Percentiles rank a stretch among this genome's conserved stretches.
These are phyloP conservation scores for Colletotrichum noveboracense DNA, from an alignment of 2,329 filamentous ascomycete genomes.

Conservation along the genomic window DNA sequence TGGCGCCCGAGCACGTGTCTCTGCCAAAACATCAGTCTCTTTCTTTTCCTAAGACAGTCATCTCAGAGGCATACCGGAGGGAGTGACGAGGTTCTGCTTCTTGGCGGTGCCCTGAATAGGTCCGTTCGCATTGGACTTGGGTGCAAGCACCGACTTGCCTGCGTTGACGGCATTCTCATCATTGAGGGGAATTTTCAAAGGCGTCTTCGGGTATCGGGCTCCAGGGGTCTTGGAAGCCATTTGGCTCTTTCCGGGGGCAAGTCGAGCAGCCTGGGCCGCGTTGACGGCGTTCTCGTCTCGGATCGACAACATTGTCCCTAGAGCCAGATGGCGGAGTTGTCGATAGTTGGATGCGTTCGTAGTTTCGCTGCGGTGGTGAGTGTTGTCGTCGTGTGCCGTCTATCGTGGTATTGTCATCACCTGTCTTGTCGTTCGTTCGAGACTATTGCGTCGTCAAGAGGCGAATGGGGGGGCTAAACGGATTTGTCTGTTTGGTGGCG, in stretches of 20 bases:
- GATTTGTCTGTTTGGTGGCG: conserved; percentile 13
- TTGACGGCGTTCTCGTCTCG: conserved; percentile 25
- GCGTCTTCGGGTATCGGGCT: conserved; percentile 79
- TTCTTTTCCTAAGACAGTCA: conserved; percentile 12
- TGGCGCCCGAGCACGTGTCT: conserved; percentile 75
- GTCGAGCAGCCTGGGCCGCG: conserved; percentile 22
- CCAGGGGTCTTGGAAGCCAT: conserved; percentile 80
- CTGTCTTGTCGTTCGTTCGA: background rate
- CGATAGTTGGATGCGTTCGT: background rate
- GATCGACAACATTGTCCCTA: conserved; percentile 20
- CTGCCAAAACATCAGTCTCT: conserved; percentile 37
- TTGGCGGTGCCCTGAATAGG: conserved; percentile 25
- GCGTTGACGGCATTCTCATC: conserved; percentile 80
- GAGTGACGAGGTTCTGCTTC: conserved; percentile 23
- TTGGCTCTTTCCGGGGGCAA: conserved; percentile 27
- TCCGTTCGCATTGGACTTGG: conserved; percentile 55
- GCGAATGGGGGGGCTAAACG: background rate
- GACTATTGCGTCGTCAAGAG: background rate
- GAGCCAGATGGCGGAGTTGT: background rate
- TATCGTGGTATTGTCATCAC: background rate
- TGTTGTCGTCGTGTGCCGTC: background rate
- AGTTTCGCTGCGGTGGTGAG: background rate
- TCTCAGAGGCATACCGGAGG: conserved; percentile 17
- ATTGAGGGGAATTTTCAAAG: conserved; percentile 76
- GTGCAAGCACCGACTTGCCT: conserved; percentile 64